Evolutionary conservation across 2,329 filamentous ascomycete species (phyloP), one percentile per base, ranked within the genome.

Genomic region (Aspergillus felis): DNA sequence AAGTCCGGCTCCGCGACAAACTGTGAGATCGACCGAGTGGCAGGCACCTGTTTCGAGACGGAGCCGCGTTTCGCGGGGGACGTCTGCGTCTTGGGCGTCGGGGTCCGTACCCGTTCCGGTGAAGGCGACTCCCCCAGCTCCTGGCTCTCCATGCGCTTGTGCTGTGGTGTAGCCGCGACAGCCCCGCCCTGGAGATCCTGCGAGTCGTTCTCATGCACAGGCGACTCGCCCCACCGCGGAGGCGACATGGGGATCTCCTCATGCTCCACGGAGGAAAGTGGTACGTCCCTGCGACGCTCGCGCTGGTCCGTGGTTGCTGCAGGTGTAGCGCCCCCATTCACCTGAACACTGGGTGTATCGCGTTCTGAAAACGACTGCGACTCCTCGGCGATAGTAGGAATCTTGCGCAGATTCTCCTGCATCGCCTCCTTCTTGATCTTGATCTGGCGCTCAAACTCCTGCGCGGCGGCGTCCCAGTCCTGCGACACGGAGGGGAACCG

Each of bases 401-500:
- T 59, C 60, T 14, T 57, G 57, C 32, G 58, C 47, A 32, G 24
- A 47, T 22, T 46, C 25, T 52, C 41, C 44, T 58, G 48, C 9
- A 56, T 55, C 1, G 52, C 56, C 28, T 60, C 48, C 49, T 64
- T 61, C 42, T 60, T 64, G 14, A 46, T 51, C 54, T 64, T 12
- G 38, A 57, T 35, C 47, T 58, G 22, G 38, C 57, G 56, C 55
- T 68, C 62, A 25, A 57, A 64, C 9, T 64, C 50, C 24, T 63
- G 41, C 2, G 64, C 64, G 2, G 68, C 66, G 14, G 64, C 65
- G 9, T 68, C 66, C 69, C 73, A 75, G 50, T 76, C 74, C 46
- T 71, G 71, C 2, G 64, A 59, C 4, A 75, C 71, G 2, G 74
- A 76, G 4, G 67, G 63, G 50, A 70, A 74, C 27, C 73, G 66